These are phyloP conservation scores for Epichloe elymi DNA, from an alignment of 2,329 filamentous ascomycete species.

Conservation along the genomic window DNA sequence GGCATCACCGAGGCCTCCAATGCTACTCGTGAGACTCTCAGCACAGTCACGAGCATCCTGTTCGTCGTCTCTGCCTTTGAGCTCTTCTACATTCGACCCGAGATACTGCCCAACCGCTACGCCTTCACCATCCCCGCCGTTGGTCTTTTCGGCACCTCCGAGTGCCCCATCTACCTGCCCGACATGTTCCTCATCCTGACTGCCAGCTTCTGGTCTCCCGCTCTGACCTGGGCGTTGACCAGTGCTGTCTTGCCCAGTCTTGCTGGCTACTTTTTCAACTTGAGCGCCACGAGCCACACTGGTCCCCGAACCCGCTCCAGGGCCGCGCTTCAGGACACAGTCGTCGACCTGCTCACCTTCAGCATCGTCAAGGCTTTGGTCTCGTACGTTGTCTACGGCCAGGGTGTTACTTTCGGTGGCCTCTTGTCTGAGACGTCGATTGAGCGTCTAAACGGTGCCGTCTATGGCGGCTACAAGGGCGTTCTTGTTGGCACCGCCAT, in stretches of 20 bases:
- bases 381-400: conserved; percentile 67
- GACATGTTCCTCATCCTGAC: conserved; percentile 72
- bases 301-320: conserved; percentile 29
- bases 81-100: conserved; percentile 52
- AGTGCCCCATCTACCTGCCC: conserved; percentile 54
- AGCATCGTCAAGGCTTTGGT: conserved; percentile 78
- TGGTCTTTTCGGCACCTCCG: conserved; percentile 37
- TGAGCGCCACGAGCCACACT: conserved; percentile 43
- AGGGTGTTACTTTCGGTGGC: conserved; percentile 49
- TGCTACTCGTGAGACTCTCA: conserved; percentile 54
- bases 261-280: conserved; percentile 81
- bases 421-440: conserved; percentile 48
- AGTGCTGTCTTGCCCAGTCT: conserved; percentile 56
- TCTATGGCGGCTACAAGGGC: conserved; percentile 61
- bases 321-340: conserved; percentile 33
- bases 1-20: conserved; percentile 54
- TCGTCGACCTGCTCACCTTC: conserved; percentile 77
- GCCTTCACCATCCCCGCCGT: conserved; percentile 60
- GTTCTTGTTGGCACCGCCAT: conserved; percentile 56
- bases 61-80: conserved; percentile 56
- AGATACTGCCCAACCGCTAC: conserved; percentile 59
- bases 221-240: conserved; percentile 63
- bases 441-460: conserved; percentile 46
- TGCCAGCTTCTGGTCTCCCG: conserved; percentile 70
- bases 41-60: conserved; percentile 60